These are phyloP conservation scores for Vaccinium darrowii DNA, from an alignment of 148 eudicot genomes.

Conservation along the genomic window DNA sequence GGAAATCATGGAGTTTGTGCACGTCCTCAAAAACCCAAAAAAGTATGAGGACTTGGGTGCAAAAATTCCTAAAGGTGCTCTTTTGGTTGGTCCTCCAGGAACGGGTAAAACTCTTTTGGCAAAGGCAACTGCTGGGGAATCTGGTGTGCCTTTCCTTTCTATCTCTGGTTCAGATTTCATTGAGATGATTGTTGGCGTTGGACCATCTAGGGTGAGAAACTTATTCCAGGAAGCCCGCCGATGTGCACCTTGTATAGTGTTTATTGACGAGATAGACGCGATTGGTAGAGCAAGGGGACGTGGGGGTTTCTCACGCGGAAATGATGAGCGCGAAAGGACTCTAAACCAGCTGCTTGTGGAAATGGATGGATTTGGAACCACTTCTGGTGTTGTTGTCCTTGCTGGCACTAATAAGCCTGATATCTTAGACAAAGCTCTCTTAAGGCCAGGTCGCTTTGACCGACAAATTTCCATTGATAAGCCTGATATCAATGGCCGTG, in stretches of 20 bases:
- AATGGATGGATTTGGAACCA: slow-evolving; percentile 91
- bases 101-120: slow-evolving; percentile 93
- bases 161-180: slow-evolving; percentile 88
- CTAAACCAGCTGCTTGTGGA: slow-evolving; percentile 90
- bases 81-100: slow-evolving; percentile 95
- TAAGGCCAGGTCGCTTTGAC: slow-evolving; percentile 90
- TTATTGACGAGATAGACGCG: slow-evolving; percentile 96
- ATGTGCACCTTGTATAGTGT: slow-evolving; percentile 85
- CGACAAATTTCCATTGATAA: slow-evolving; percentile 78
- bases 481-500: slow-evolving; percentile 94
- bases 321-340: slow-evolving; percentile 89
- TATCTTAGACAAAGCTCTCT: slow-evolving; percentile 79
- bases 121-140: slow-evolving; percentile 93
- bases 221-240: slow-evolving; percentile 84
- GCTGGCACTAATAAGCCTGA: slow-evolving; percentile 92
- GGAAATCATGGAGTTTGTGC: slow-evolving; percentile 87
- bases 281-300: slow-evolving; percentile 88
- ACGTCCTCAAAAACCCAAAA: slow-evolving; percentile 87
- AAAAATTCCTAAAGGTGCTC: slow-evolving; percentile 91
- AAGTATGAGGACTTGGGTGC: slow-evolving; percentile 85
- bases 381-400: slow-evolving; percentile 80
- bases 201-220: slow-evolving; percentile 88
- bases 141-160: slow-evolving; percentile 93
- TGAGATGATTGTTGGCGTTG: slow-evolving; percentile 99
- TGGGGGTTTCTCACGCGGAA: slow-evolving; percentile 72